Conservation (phyloP, 345 rosid genomes). For the Brassica carinata region DNA sequence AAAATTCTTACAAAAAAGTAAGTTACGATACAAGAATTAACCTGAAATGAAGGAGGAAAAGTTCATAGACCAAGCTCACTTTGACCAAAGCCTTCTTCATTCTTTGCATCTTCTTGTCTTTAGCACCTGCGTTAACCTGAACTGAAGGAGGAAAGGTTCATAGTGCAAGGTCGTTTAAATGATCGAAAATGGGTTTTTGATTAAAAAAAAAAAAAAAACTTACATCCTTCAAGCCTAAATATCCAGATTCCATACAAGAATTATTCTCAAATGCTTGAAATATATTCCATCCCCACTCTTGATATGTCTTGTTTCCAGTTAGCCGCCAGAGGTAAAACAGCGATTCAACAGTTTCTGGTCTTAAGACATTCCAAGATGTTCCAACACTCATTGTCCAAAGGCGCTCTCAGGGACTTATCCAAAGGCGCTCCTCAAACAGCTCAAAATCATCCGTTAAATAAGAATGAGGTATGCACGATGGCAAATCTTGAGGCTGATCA, state of each 20-base stretch:
- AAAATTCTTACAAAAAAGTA: slow-evolving; percentile 4
- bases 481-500: slow-evolving; percentile 41
- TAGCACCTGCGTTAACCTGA: slow-evolving; percentile 80
- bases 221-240: slow-evolving; percentile 94
- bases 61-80: too few relatives aligned
- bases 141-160: neutral
- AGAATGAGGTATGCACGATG: too few relatives aligned
- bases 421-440: too few relatives aligned
- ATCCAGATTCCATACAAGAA: slow-evolving; percentile 81
- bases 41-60: too few relatives aligned
- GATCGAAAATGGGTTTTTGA: neutral
- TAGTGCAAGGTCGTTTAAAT: neutral
- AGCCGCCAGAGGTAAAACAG: slow-evolving; percentile 93
- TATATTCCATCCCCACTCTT: slow-evolving; percentile 99
- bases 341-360: slow-evolving; percentile 96
- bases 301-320: slow-evolving; percentile 90
- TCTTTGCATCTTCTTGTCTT: slow-evolving; percentile 82
- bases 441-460: too few relatives aligned
- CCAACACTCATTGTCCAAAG: slow-evolving; percentile 39
- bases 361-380: slow-evolving; percentile 88
- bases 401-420: too few relatives aligned
- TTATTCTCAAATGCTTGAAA: slow-evolving; percentile 92
- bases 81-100: too few relatives aligned
- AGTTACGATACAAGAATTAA: slow-evolving; percentile 17
- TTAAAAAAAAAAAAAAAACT: slow-evolving; percentile 5